Percentiles rank a stretch among this genome's conserved stretches.
These are phyloP conservation scores for Ophiostoma sp. DNA, from an alignment of 2,329 filamentous ascomycete genomes.

Conservation along the genomic window DNA sequence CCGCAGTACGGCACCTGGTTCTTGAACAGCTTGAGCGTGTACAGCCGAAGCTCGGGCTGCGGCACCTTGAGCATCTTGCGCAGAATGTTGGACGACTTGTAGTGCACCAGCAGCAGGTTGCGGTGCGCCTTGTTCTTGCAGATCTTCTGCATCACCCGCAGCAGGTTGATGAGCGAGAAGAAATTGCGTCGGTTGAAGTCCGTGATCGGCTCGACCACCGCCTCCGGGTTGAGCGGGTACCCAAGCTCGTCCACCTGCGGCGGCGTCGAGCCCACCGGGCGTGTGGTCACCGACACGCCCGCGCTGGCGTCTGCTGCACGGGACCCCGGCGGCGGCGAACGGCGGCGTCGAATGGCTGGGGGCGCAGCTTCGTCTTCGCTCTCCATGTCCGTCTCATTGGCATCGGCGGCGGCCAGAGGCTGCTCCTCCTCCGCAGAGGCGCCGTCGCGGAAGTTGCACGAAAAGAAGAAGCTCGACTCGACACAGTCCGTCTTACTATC, in stretches of 20 bases:
- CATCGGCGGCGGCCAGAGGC: conserved; percentile 27
- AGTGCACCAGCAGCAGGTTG: conserved; percentile 87
- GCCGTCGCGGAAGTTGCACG: conserved; percentile 64
- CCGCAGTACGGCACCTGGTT: conserved; percentile 97
- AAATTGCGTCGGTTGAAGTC: conserved; percentile 91
- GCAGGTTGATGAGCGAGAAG: conserved; percentile 89
- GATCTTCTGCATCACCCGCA: conserved; percentile 95
- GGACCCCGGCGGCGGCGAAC: conserved; percentile 33
- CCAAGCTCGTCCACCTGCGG: conserved; percentile 81
- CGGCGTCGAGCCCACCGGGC: conserved; percentile 58
- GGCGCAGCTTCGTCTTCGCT: conserved; percentile 75
- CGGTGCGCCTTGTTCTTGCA: conserved; percentile 94
- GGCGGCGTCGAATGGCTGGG: conserved; percentile 67
- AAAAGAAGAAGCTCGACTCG: conserved; percentile 82
- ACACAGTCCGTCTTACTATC: conserved; percentile 78
- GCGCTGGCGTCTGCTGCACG: conserved; percentile 29
- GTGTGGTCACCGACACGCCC: conserved; percentile 45
- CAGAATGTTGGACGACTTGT: conserved; percentile 89
- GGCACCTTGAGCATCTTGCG: conserved; percentile 88
- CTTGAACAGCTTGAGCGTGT: conserved; percentile 97
- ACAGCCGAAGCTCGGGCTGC: conserved; percentile 78
- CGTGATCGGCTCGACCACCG: conserved; percentile 72
- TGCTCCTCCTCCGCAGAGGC: conserved; percentile 30
- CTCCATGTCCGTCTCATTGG: conserved; percentile 48
- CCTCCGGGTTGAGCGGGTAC: conserved; percentile 60